Evolutionary conservation across 163 green algal species (phyloP), one percentile per base, ranked within the genome.

Genomic region (Volvox carteri): DNA sequence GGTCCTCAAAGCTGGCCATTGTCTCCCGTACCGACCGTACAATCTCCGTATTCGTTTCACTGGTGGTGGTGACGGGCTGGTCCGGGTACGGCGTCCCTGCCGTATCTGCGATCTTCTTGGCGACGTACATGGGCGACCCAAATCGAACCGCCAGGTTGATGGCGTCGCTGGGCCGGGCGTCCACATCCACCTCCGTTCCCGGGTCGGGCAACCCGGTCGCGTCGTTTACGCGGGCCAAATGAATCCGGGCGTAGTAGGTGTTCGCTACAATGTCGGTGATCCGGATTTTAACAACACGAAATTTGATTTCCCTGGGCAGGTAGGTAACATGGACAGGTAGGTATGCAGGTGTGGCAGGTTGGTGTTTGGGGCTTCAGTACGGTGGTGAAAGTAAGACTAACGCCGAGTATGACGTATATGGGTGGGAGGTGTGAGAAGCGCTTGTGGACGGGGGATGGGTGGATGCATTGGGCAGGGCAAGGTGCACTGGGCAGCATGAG

Each of bases 71-170:
- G 58, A 58, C 70, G 44, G 78, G 86, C 67, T 42, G 80, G 68
- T 67, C 81, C 6, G 81, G 65, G 81, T 79, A 87, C 0, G 18
- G 19, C 0, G 41, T 37, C 19, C 25, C 30, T 0, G 90, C 90
- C 0, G 84, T 75, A 8, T 92, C 90, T 23, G 92, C 93, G 21
- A 95, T 92, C 12, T 68, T 73, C 73, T 88, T 89, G 88, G 60
- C 78, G 7, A 93, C 89, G 76, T 91, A 93, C 90, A 93, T 93
- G 80, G 90, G 90, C 7, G 81, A 84, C 60, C 92, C 92, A 56
- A 92, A 93, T 48, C 92, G 88, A 16, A 94, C 81, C 12, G 92
- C 92, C 30, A 94, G 85, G 86, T 94, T 94, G 88, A 94, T 93
- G 21, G 92, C 92, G 46, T 94, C 92, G 12, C 50, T 81, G 19